These are phyloP conservation scores for Fraxinus platypoda DNA, from an alignment of 305 asterid genomes.

Conservation along the genomic window DNA sequence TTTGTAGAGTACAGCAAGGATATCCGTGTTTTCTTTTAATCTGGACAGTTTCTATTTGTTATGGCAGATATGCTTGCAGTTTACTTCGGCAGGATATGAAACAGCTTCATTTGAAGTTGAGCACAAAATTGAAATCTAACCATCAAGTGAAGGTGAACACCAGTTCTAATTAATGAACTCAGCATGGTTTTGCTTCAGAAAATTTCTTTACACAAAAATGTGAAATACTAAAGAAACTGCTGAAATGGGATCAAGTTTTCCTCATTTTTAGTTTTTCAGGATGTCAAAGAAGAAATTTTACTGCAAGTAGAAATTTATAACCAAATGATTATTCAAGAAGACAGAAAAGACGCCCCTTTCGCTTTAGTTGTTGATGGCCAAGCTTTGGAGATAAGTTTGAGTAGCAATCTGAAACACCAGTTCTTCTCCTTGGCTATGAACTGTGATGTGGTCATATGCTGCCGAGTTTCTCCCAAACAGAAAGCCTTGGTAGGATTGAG, in stretches of 20 bases:
- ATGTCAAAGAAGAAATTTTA: conserved; percentile 50
- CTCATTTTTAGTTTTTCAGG: conserved; percentile 61
- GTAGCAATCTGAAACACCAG: conserved; percentile 39
- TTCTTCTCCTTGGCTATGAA: conserved; percentile 69
- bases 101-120: conserved; percentile 60
- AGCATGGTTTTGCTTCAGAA: background rate
- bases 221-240: background rate
- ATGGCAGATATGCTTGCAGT: conserved; percentile 75
- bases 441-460: conserved; percentile 81
- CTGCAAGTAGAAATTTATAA: conserved; percentile 50
- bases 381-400: conserved; percentile 58
- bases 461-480: conserved; percentile 90
- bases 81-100: conserved; percentile 81
- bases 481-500: conserved; percentile 60
- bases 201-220: background rate
- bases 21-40: background rate
- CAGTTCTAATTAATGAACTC: conserved; percentile 20
- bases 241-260: conserved; percentile 36
- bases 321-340: conserved; percentile 43
- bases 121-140: conserved; percentile 30
- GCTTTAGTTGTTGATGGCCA: conserved; percentile 84
- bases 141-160: conserved; percentile 44
- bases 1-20: background rate
- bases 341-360: conserved; percentile 49
- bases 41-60: background rate